These are phyloP conservation scores for Penicillium angulare DNA, from an alignment of 495 filamentous ascomycete genomes.

Conservation along the genomic window DNA sequence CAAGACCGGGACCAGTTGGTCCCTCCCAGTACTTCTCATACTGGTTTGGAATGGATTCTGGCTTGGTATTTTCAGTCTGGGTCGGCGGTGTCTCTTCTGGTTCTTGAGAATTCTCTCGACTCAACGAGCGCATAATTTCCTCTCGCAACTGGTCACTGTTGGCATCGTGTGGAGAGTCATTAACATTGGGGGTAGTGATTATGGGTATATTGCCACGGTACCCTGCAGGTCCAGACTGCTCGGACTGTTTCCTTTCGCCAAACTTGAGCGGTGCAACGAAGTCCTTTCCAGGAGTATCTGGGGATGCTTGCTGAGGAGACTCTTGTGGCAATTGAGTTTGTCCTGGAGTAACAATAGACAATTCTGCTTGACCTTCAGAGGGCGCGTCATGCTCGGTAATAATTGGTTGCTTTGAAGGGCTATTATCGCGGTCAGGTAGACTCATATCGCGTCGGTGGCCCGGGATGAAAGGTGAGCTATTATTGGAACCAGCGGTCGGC, in stretches of 20 bases:
- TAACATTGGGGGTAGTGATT: conserved; percentile 44
- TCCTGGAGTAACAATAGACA: conserved; percentile 35
- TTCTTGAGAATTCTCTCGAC: conserved; percentile 44
- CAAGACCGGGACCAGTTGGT: conserved; percentile 10
- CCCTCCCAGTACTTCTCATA: conserved; percentile 62
- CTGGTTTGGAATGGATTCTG: conserved; percentile 53
- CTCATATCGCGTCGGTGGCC: conserved; percentile 62
- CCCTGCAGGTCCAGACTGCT: conserved; percentile 14
- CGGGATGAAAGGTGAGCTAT: conserved; percentile 41
- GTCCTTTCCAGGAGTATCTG: conserved; percentile 36
- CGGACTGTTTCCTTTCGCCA: conserved; percentile 6
- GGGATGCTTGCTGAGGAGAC: background rate
- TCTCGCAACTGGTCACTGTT: conserved; percentile 76
- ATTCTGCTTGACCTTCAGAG: conserved; percentile 40
- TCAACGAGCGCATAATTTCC: conserved; percentile 80
- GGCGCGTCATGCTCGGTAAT: conserved; percentile 44
- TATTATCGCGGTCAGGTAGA: conserved; percentile 60
- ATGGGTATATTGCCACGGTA: conserved; percentile 37
- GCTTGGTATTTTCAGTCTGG: conserved; percentile 28
- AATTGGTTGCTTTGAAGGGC: conserved; percentile 58
- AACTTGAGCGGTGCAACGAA: conserved; percentile 41
- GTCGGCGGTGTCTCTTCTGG: conserved; percentile 24
- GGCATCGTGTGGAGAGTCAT: conserved; percentile 57
- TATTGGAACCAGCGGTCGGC: conserved; percentile 24
- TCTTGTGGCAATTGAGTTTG: conserved; percentile 9